A percentile compares a stretch with the other conserved stretches of the same genome.
Conservation (phyloP, 2,329 filamentous ascomycete genomes). For the Xylaria sp. region DNA sequence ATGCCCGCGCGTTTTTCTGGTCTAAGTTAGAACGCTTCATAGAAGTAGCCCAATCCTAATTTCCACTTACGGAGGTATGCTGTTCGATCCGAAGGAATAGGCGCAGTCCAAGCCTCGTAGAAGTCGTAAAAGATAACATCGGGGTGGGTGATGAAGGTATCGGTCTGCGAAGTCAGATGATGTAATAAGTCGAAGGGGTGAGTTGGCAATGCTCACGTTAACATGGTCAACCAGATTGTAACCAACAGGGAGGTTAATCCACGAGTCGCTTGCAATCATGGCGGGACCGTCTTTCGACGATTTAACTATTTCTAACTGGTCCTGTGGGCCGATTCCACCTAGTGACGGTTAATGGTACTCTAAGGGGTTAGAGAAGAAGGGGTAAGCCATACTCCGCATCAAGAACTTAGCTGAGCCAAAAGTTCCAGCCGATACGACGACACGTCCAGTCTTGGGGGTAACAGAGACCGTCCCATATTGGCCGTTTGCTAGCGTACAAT, state of each 20-base stretch:
- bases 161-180: conserved; percentile 43
- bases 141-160: conserved; percentile 53
- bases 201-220: conserved; percentile 41
- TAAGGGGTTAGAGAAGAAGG: neutral
- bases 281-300: conserved; percentile 54
- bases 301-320: conserved; percentile 62
- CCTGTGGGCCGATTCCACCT: conserved; percentile 67
- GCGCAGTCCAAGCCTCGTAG: conserved; percentile 63
- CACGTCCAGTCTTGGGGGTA: conserved; percentile 64
- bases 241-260: conserved; percentile 65
- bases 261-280: conserved; percentile 56
- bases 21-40: conserved; percentile 14
- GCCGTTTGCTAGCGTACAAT: conserved; percentile 58
- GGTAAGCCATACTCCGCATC: conserved; percentile 56
- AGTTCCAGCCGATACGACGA: conserved; percentile 71
- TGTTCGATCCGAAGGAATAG: conserved; percentile 50
- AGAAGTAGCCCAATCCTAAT: neutral
- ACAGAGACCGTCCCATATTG: conserved; percentile 65
- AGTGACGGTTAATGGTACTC: conserved; percentile 15
- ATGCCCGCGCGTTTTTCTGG: conserved; percentile 54
- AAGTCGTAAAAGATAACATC: conserved; percentile 68
- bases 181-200: conserved; percentile 11
- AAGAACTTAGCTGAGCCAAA: conserved; percentile 74
- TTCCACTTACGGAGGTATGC: conserved; percentile 51
- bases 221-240: conserved; percentile 64